A percentile compares a stretch with the other conserved stretches of the same genome.
phyloP scores from a whole-genome alignment of 164 flowering plant species.

The Magnolia sinica region DNA sequence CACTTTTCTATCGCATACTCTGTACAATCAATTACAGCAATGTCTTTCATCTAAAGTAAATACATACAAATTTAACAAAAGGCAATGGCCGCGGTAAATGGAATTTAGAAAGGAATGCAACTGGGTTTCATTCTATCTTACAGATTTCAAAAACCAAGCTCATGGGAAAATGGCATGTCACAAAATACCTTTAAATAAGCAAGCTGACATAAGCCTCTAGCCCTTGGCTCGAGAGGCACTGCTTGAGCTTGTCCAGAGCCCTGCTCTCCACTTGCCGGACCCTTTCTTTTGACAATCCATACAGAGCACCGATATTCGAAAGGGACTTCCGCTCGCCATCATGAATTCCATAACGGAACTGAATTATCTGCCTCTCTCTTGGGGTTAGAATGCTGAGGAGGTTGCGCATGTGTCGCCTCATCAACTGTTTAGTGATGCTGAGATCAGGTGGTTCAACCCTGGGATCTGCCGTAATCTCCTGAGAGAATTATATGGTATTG shows the following conservation, averaged over 20 bases:
- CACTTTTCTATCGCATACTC: background rate
- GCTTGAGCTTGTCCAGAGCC: slow-evolving; percentile 70
- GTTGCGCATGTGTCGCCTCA: slow-evolving; percentile 69
- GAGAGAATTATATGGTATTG: slow-evolving; percentile 16
- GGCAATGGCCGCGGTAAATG: background rate
- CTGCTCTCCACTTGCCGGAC: slow-evolving; percentile 76
- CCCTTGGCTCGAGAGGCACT: slow-evolving; percentile 49
- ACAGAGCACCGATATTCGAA: slow-evolving; percentile 51
- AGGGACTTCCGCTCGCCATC: slow-evolving; percentile 47
- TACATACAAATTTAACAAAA: background rate
- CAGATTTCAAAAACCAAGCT: background rate
- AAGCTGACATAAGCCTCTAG: slow-evolving; percentile 48
- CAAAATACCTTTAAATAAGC: slow-evolving; percentile 20
- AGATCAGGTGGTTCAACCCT: slow-evolving; percentile 55
- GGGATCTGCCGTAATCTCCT: slow-evolving; percentile 85
- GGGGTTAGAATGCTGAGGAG: slow-evolving; percentile 59
- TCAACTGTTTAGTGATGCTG: slow-evolving; percentile 53
- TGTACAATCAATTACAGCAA: background rate
- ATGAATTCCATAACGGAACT: slow-evolving; percentile 65
- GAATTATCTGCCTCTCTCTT: slow-evolving; percentile 62
- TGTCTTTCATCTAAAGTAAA: background rate
- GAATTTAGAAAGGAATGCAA: background rate
- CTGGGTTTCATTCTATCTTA: background rate
- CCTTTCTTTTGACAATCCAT: slow-evolving; percentile 73
- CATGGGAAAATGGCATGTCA: background rate